phyloP scores from a whole-genome alignment of 176 grass and related monocot genomes.

The Elaeis guineensis region DNA sequence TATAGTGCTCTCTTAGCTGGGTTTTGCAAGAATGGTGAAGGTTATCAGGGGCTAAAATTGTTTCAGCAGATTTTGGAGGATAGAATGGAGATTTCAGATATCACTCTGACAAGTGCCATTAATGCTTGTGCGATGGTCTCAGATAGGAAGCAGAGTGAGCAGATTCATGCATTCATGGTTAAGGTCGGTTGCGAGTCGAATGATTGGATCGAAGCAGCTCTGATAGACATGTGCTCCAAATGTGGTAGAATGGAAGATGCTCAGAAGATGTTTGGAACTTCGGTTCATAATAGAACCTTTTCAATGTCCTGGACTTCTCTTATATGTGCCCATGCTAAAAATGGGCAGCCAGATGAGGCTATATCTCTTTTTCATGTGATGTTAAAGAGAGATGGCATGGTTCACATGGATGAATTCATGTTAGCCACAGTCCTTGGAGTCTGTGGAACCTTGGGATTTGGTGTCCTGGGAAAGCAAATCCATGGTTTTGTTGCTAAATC shows the following conservation, averaged over 20 bases:
- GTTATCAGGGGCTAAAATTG: slow-evolving; percentile 26
- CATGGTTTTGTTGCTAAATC: slow-evolving; percentile 49
- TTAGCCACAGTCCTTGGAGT: slow-evolving; percentile 43
- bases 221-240: slow-evolving; percentile 61
- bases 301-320: slow-evolving; percentile 53
- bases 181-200: slow-evolving; percentile 41
- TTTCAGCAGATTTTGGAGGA: slow-evolving; percentile 45
- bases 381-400: slow-evolving; percentile 20
- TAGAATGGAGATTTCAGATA: slow-evolving; percentile 46
- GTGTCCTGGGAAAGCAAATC: slow-evolving; percentile 48
- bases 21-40: slow-evolving; percentile 54
- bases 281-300: slow-evolving; percentile 38
- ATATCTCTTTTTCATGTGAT: slow-evolving; percentile 33
- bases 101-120: slow-evolving; percentile 40
- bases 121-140: slow-evolving; percentile 58
- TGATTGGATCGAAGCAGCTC: slow-evolving; percentile 51
- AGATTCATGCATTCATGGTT: slow-evolving; percentile 49
- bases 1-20: slow-evolving; percentile 58
- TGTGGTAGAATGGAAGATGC: slow-evolving; percentile 37
- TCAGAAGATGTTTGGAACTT: slow-evolving; percentile 33
- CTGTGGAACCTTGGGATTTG: slow-evolving; percentile 41
- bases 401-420: slow-evolving; percentile 43
- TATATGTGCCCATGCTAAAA: slow-evolving; percentile 33
- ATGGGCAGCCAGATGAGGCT: slow-evolving; percentile 42
- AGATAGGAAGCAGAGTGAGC: slow-evolving; percentile 47